Conservation (phyloP, 306 rosid species). For the Gastrolobium bilobum region DNA sequence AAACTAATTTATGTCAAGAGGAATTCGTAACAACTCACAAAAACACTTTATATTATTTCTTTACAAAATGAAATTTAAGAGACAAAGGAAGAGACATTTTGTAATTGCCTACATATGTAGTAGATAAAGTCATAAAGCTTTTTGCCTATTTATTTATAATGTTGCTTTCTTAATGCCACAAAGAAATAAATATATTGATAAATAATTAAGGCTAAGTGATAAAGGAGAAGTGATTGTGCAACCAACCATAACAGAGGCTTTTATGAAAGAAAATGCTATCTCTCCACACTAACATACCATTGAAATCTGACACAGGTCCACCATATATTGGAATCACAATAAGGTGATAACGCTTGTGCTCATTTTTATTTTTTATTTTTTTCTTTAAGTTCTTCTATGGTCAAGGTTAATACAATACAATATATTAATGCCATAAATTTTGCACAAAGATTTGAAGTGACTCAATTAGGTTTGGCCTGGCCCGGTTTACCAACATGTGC, state of each 20-base stretch:
- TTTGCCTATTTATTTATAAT: neutral
- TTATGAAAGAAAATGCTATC: constrained; percentile 52
- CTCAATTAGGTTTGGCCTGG: constrained; percentile 38
- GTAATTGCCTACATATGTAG: neutral
- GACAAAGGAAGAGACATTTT: constrained; percentile 9
- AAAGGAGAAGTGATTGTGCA: constrained; percentile 42
- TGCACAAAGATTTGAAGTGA: constrained; percentile 45
- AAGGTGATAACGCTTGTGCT: constrained; percentile 7
- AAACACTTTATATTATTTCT: neutral
- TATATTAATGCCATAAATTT: constrained; percentile 37
- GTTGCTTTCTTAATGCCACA: constrained; percentile 35
- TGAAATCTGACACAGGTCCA: constrained; percentile 56
- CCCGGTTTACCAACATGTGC: constrained; percentile 45
- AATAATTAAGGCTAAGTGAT: constrained; percentile 19
- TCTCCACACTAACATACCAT: constrained; percentile 35
- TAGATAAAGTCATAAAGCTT: constrained; percentile 29
- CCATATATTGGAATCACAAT: constrained; percentile 35
- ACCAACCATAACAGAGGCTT: constrained; percentile 53
- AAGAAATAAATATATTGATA: constrained; percentile 23
- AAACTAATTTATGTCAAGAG: neutral
- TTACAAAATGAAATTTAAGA: neutral
- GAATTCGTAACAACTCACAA: neutral
- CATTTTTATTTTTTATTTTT: neutral
- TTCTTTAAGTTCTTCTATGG: neutral
- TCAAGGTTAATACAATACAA: constrained; percentile 3